Evolutionary conservation across 169 alveolate species (phyloP).

Genomic region (Cyclospora cayetanensis): DNA sequence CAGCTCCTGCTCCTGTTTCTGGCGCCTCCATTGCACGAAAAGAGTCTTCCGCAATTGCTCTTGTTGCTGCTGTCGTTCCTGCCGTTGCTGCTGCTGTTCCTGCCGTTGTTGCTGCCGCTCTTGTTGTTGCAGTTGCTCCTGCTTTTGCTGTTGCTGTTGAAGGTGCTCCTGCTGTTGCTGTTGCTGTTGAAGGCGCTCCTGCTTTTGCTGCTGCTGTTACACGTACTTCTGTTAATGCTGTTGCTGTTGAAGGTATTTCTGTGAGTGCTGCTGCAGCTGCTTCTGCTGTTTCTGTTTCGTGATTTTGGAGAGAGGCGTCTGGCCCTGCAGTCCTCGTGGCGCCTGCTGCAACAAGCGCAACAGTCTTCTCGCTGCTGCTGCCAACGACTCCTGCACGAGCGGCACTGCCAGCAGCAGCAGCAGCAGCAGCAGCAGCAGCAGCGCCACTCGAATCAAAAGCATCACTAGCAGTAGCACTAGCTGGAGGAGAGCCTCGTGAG

Average conservation of each 20-base stretch:
- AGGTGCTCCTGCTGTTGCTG: background rate
- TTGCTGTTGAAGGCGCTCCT: background rate
- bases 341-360: no score
- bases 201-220: background rate
- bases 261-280: background rate
- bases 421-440: conserved; percentile 34
- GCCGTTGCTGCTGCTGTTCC: no score
- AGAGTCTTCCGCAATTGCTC: no score
- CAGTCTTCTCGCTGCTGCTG: no score
- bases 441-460: background rate
- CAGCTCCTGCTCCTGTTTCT: no score
- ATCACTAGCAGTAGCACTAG: background rate
- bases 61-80: no score
- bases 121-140: no score
- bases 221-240: background rate
- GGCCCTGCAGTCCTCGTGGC: no score
- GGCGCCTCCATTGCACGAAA: no score
- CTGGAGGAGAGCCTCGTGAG: background rate
- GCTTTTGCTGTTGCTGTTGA: no score
- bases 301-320: background rate
- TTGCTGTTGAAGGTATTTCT: background rate
- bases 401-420: background rate
- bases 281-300: background rate
- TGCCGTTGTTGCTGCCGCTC: no score
- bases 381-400: background rate